Evolutionary conservation across 768 basidiomycete species (phyloP), one percentile per base, ranked within the genome.

Genomic region (Cyathus striatus): DNA sequence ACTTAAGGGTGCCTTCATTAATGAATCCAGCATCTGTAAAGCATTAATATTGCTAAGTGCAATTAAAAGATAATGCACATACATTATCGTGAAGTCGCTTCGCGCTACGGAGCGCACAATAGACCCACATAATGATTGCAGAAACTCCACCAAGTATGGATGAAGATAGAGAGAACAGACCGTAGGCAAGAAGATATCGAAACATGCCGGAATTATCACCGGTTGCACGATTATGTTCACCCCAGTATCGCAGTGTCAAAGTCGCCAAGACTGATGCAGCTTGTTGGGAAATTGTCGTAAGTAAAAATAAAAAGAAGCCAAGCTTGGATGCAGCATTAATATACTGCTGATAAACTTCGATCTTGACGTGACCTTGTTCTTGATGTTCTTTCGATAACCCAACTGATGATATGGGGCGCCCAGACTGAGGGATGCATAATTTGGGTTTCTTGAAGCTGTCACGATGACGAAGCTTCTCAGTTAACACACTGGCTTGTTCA

Each of bases 341-440:
- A 56, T 96, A 96, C 44, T 80, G 66, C 39, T 63, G 56, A 59
- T 96, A 96, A 2, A 96, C 90, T 5, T 75, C 65, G 12, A 58
- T 53, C 61, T 91, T 91, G 44, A 95, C 92, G 20, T 74, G 76
- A 4, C 92, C 92, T 55, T 84, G 81, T 53, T 92, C 89, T 41
- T 68, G 73, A 57, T 89, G 84, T 56, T 90, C 87, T 53, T 80
- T 79, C 13, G 73, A 70, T 12, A 79, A 58, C 1, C 79, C 83
- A 21, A 68, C 62, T 0, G 71, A 65, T 23, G 64, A 50, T 2
- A 64, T 52, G 9, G 64, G 59, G 16, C 72, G 71, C 1, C 68
- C 49, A 7, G 69, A 53, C 2, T 70, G 58, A 6, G 64, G 57
- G 10, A 65, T 54, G 7, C 71, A 76, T 25, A 85, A 53, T 16